Evolutionary conservation across 2,329 filamentous ascomycete genomes (phyloP), one percentile per base, ranked within the genome.

Genomic region (Juglanconis sp.): DNA sequence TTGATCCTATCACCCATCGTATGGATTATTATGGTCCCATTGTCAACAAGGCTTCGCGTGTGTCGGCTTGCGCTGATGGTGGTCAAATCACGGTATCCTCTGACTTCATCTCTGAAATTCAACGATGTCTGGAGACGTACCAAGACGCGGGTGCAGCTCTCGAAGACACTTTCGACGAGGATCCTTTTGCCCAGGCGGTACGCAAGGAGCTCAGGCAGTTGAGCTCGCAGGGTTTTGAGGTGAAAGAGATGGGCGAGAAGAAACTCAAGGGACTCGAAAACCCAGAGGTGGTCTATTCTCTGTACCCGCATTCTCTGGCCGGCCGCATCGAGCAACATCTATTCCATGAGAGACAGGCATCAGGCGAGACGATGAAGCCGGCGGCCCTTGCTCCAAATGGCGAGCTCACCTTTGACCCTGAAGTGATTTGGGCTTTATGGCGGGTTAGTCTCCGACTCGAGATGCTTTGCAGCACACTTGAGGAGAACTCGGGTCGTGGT

Each of bases 11-110:
- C 53, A 99, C 95, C 1, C 89, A 93, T 60, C 92, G 95, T 64
- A 99, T 99, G 95, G 95, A 99, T 70, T 99, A 99, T 77, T 99
- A 98, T 72, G 95, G 95, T 0, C 95, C 95, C 13, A 99, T 99
- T 92, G 95, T 99, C 69, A 99, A 99, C 76, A 93, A 96, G 70
- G 92, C 95, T 0, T 90, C 95, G 15, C 90, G 95, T 77, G 96
- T 99, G 65, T 95, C 92, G 6, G 89, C 91, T 30, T 93, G 96
- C 48, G 95, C 95, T 40, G 95, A 99, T 72, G 95, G 95, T 63
- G 95, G 95, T 0, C 94, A 99, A 72, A 97, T 98, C 65, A 95
- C 94, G 0, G 95, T 98, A 1, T 97, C 93, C 1, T 92, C 92
- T 1, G 95, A 99, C 73, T 98, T 98, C 75, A 96, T 99, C 70